Conservation (phyloP, 2,329 filamentous ascomycete species). For the Chaetomium olivaceum region DNA sequence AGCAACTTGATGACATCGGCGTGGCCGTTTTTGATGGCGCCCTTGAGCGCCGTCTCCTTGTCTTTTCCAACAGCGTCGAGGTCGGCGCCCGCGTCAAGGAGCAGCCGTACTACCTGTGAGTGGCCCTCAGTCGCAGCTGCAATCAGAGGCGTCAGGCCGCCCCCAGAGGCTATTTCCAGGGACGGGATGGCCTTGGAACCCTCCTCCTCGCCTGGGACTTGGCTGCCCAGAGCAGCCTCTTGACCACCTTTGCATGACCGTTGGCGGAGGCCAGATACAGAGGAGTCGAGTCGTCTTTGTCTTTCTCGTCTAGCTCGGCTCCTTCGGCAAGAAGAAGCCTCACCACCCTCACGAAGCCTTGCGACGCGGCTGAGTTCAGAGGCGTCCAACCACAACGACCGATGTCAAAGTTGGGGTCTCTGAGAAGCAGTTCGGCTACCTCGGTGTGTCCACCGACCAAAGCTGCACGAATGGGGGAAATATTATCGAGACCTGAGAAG, state of each 20-base stretch:
- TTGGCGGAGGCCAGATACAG: background rate
- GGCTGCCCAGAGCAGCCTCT: background rate
- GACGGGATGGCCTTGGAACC: no score
- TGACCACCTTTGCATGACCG: background rate
- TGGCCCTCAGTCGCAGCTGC: background rate
- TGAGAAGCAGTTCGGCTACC: background rate
- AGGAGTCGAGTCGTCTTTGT: background rate
- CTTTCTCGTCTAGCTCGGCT: background rate
- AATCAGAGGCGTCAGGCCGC: background rate
- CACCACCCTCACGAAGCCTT: background rate
- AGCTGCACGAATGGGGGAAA: background rate
- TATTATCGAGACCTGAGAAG: background rate
- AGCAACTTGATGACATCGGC: background rate
- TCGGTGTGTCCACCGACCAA: background rate
- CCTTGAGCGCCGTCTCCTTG: background rate
- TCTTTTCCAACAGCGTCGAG: background rate
- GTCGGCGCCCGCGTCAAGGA: background rate
- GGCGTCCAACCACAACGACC: background rate
- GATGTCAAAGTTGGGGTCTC: background rate
- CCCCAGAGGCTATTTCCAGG: background rate
- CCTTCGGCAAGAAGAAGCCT: background rate
- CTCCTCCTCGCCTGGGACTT: no score
- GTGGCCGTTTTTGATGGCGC: background rate
- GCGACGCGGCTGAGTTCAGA: background rate
- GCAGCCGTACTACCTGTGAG: background rate